phyloP scores from a whole-genome alignment of 805 yeast genomes.

The Cyberlindnera amylophila region DNA sequence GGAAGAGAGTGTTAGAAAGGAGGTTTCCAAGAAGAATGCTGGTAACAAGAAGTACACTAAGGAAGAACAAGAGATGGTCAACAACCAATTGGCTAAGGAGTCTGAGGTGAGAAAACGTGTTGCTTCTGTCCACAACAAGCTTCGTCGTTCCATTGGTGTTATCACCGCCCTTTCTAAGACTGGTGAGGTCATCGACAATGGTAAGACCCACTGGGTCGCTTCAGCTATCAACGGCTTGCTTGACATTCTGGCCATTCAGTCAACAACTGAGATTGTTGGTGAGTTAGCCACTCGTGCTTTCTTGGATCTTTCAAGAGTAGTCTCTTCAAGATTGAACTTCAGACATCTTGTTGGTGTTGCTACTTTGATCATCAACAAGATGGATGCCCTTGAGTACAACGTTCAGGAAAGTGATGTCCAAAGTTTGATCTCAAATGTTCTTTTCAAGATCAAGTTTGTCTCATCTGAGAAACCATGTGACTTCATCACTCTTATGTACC shows the following conservation, averaged over 20 bases:
- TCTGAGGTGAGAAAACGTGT: slow-evolving; percentile 48
- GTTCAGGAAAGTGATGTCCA: slow-evolving; percentile 48
- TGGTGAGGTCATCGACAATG: slow-evolving; percentile 56
- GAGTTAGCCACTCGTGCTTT: slow-evolving; percentile 45
- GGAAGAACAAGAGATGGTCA: slow-evolving; percentile 67
- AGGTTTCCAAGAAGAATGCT: slow-evolving; percentile 57
- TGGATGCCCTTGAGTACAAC: slow-evolving; percentile 41
- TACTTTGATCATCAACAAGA: slow-evolving; percentile 53
- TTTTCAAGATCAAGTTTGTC: slow-evolving; percentile 72
- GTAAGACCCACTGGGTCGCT: slow-evolving; percentile 68
- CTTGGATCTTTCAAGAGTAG: slow-evolving; percentile 48
- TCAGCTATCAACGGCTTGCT: slow-evolving; percentile 52
- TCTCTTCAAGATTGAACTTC: slow-evolving; percentile 45
- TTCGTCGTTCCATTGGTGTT: slow-evolving; percentile 49
- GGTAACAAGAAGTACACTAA: slow-evolving; percentile 56
- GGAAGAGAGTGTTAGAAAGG: slow-evolving; percentile 82
- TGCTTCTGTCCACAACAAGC: slow-evolving; percentile 31
- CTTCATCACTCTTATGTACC: slow-evolving; percentile 61
- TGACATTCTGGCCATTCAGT: slow-evolving; percentile 36
- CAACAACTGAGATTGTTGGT: slow-evolving; percentile 38
- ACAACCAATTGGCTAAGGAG: slow-evolving; percentile 64
- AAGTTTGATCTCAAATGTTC: slow-evolving; percentile 56
- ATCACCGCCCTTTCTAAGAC: slow-evolving; percentile 50
- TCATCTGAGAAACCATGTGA: slow-evolving; percentile 73
- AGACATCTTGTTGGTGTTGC: slow-evolving; percentile 64